Base-by-base conservation (phyloP, 768 basidiomycete genomes). In the Termitomyces sp. region DNA sequence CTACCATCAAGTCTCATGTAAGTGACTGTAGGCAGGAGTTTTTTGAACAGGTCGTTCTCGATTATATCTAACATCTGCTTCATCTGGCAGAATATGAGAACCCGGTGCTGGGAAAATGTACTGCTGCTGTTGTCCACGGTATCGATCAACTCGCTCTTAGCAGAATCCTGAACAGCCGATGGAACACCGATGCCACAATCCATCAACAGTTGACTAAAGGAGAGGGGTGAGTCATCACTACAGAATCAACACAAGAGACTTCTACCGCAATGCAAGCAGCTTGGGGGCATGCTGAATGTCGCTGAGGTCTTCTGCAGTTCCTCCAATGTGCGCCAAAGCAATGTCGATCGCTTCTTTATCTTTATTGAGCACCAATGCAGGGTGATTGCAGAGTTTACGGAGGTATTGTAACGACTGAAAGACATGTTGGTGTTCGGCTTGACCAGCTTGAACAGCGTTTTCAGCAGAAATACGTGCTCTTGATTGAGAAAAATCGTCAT, bases 1-100 rank as follows among this genome's bases (percentile, higher is more conserved):
- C 84, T 79, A 39, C 97, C 97, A 69, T 99, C 97, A 33, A 99
- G 81, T 27, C 97, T 87, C 97, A 99, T 98, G 74, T 98, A 99
- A 1, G 94, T 95, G 43, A 99, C 91, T 0, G 91, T 88, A 6
- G 96, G 96, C 94, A 99, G 95, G 64, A 89, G 82, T 40, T 82
- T 76, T 65, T 88, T 89, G 82, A 99, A 98, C 8, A 99, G 78
- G 67, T 97, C 92, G 13, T 80, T 87, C 73, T 98, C 95, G 65
- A 99, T 95, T 69, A 98, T 89, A 70, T 99, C 93, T 50, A 99
- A 82, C 97, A 98, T 99, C 70, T 93, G 91, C 71, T 98, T 97
- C 85, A 98, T 93, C 75, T 99, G 97, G 67, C 96, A 98, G 76
- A 99, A 99, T 65, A 99, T 96, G 62, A 99, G 85, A 55, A 96